Percentiles rank a stretch among this genome's conserved stretches.
phyloP scores from a whole-genome alignment of 768 basidiomycete genomes.

The Amanita brunnescens region DNA sequence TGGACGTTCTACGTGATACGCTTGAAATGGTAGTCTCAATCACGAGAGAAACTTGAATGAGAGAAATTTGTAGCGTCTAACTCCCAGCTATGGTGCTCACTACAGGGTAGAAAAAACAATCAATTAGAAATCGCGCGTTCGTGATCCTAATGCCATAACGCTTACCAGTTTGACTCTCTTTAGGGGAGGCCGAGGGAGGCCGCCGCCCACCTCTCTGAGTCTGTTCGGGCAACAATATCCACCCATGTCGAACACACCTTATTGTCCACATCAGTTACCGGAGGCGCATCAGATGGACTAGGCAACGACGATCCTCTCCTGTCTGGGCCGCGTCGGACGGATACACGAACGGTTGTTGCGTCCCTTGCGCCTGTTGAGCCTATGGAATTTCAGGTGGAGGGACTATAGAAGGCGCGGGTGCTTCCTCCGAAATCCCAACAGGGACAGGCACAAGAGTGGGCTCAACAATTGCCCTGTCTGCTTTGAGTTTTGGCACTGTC shows the following conservation, averaged over 20 bases:
- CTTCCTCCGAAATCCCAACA: background rate
- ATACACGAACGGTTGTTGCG: background rate
- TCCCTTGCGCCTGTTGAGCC: background rate
- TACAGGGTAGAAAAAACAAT: constrained; percentile 14
- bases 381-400: constrained; percentile 8
- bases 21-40: constrained; percentile 17
- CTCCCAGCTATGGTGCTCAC: constrained; percentile 41
- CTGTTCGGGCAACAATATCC: constrained; percentile 75
- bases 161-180: constrained; percentile 42
- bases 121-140: background rate
- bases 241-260: constrained; percentile 78
- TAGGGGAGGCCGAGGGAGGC: constrained; percentile 34
- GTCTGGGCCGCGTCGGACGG: constrained; percentile 12
- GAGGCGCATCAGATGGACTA: constrained; percentile 30
- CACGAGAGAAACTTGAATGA: too few species aligned
- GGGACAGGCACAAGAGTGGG: background rate
- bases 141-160: too few species aligned
- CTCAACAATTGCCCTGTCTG: background rate
- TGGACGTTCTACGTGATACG: constrained; percentile 11
- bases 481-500: background rate
- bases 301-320: constrained; percentile 21
- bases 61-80: constrained; percentile 22
- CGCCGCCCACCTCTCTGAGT: constrained; percentile 55
- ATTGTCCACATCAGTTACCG: constrained; percentile 66
- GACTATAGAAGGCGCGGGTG: background rate